phyloP scores from a whole-genome alignment of 176 grass and related monocot species.

The Rhynchospora tenuis region DNA sequence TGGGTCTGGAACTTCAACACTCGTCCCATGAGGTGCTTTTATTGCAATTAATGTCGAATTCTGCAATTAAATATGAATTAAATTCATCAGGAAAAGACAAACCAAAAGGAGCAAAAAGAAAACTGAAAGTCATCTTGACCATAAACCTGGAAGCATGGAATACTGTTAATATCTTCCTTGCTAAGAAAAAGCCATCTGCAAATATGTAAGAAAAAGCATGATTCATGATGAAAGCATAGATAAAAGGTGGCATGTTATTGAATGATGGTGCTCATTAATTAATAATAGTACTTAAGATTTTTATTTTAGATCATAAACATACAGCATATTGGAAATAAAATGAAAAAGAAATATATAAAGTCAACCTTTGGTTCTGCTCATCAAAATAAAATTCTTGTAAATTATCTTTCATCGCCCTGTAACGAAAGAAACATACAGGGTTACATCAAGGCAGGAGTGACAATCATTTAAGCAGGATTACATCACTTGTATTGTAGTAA shows the following conservation, averaged over 20 bases:
- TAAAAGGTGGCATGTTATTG: slow-evolving; percentile 2
- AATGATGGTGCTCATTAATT: not conserved
- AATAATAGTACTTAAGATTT: not conserved
- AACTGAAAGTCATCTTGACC: not conserved
- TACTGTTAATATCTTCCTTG: slow-evolving; percentile 62
- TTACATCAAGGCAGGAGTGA: not conserved
- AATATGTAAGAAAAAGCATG: slow-evolving; percentile 16
- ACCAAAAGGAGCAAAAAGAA: not conserved
- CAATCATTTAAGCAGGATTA: not conserved
- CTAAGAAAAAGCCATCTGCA: slow-evolving; percentile 63
- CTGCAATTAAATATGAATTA: slow-evolving; percentile 38
- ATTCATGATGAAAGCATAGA: not conserved
- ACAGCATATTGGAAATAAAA: not conserved
- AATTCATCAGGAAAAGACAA: slow-evolving; percentile 19
- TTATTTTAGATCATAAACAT: not conserved
- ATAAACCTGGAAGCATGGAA: slow-evolving; percentile 67
- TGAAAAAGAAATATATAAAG: slow-evolving; percentile 2
- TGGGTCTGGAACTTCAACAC: slow-evolving; percentile 85
- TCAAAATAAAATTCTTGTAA: slow-evolving; percentile 45
- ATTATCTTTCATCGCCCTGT: slow-evolving; percentile 67
- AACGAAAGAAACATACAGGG: slow-evolving; percentile 7
- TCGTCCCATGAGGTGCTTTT: slow-evolving; percentile 85
- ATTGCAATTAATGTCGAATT: slow-evolving; percentile 64
- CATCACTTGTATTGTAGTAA: not conserved
- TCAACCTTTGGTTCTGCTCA: slow-evolving; percentile 60